phyloP scores from a whole-genome alignment of 306 rosid species.

The Vigna radiata region DNA sequence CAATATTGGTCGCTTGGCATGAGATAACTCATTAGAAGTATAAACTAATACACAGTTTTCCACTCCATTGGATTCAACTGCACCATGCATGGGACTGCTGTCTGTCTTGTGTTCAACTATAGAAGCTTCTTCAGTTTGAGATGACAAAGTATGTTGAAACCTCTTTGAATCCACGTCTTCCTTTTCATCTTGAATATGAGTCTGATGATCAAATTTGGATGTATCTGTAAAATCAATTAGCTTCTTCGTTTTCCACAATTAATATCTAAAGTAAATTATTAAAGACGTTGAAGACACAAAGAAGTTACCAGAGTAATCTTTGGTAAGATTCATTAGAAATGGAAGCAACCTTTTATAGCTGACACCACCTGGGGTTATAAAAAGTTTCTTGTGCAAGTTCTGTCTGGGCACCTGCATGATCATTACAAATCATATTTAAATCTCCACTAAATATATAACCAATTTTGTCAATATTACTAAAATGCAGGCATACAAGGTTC shows the following conservation, averaged over 20 bases:
- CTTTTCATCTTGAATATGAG: conserved; percentile 14
- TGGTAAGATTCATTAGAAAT: conserved; percentile 56
- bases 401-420: conserved; percentile 64
- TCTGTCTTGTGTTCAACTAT: conserved; percentile 11
- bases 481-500: neutral
- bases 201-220: conserved; percentile 38
- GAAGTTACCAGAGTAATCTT: conserved; percentile 52
- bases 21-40: conserved; percentile 45
- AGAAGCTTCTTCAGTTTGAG: conserved; percentile 43
- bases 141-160: conserved; percentile 33
- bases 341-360: conserved; percentile 84
- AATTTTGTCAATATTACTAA: neutral
- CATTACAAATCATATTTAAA: conserved; percentile 29
- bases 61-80: conserved; percentile 41
- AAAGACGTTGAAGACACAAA: neutral
- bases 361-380: conserved; percentile 74
- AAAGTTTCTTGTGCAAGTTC: conserved; percentile 63
- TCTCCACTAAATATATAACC: conserved; percentile 16
- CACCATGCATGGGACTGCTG: conserved; percentile 22
- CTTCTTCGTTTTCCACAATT: conserved; percentile 5
- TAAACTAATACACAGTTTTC: conserved; percentile 28
- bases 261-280: neutral
- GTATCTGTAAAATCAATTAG: conserved; percentile 48
- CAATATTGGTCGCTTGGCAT: conserved; percentile 29
- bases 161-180: conserved; percentile 7